Base-by-base conservation (phyloP, 2,329 filamentous ascomycete genomes). In the Graphium sp. region DNA sequence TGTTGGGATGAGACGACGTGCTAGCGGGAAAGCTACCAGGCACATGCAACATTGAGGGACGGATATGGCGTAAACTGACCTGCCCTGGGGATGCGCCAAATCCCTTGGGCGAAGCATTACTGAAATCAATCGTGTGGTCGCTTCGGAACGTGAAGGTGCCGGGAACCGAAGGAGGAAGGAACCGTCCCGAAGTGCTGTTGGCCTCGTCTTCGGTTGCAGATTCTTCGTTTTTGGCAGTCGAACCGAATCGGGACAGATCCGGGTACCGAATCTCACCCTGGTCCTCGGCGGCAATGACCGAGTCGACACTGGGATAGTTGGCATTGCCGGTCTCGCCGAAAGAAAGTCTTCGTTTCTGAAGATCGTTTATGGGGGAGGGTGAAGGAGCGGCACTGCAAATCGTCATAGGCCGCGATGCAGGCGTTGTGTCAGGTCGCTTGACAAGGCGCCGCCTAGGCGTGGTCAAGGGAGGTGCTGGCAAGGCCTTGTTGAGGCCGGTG, bases 351-450 rank as follows among this genome's bases (percentile, higher is more conserved):
- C 24, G 21, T 8, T 9, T 22, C 15, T 19, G 11, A 18, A 14
- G 12, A 13, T 9, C 20, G 25, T n/a, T n/a, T n/a, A n/a, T n/a
- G n/a, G n/a, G n/a, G n/a, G n/a, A n/a, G n/a, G n/a, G n/a, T n/a
- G n/a, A n/a, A n/a, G n/a, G n/a, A n/a, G n/a, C n/a, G n/a, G n/a
- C n/a, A n/a, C n/a, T n/a, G n/a, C n/a, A n/a, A n/a, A n/a, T n/a
- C n/a, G n/a, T n/a, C n/a, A n/a, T n/a, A n/a, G n/a, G 24, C 10
- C 17, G 18, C 9, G 11, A 7, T 3, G 8, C 21, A 12, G 54
- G 52, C 36, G 80, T 66, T 20, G 74, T 74, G 35, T 71, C 73
- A 0, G 74, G 75, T 0, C 69, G 75, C 55, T 91, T 92, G 12
- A 53, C 48, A 21, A 59, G 45, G 48, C 73, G 79, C 15, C 73